Conservation (phyloP, 148 eudicot species). For the Dysphania ambrosioides region DNA sequence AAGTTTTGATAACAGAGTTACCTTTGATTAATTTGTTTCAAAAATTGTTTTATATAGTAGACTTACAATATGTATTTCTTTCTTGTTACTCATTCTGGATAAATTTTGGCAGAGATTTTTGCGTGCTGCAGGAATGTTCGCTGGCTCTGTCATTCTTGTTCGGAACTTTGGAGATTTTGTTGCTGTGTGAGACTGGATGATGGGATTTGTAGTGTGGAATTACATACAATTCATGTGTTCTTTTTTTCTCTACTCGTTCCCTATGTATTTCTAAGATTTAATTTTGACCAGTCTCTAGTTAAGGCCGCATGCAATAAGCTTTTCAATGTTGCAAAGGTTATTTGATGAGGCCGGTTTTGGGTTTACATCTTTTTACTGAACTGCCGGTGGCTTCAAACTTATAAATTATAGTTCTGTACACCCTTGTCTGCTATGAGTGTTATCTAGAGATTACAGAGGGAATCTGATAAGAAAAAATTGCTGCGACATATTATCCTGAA, state of each 20-base stretch:
- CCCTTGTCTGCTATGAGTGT: too few species aligned
- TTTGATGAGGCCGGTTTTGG: too few species aligned
- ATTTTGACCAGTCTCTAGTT: neutral
- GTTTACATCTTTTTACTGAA: too few species aligned
- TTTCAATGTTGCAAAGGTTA: neutral
- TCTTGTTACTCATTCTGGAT: neutral
- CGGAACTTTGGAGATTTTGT: conserved; percentile 38
- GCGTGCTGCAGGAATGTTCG: conserved; percentile 48
- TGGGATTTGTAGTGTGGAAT: neutral
- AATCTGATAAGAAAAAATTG: too few species aligned
- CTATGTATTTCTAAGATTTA: neutral
- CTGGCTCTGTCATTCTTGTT: conserved; percentile 40
- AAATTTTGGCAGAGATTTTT: conserved; percentile 39
- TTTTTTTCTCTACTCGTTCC: neutral
- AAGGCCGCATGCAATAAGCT: neutral
- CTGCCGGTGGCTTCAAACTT: too few species aligned
- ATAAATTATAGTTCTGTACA: too few species aligned
- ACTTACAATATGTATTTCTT: neutral
- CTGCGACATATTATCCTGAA: too few species aligned
- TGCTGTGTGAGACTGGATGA: conserved; percentile 30
- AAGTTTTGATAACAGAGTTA: neutral
- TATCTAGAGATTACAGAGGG: too few species aligned
- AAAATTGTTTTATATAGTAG: neutral
- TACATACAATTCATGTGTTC: neutral
- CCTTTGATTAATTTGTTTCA: neutral